Percentiles rank a stretch among this genome's conserved stretches.
Evolutionary conservation across 768 basidiomycete genomes (phyloP).

Genomic region (Suillus weaverae): DNA sequence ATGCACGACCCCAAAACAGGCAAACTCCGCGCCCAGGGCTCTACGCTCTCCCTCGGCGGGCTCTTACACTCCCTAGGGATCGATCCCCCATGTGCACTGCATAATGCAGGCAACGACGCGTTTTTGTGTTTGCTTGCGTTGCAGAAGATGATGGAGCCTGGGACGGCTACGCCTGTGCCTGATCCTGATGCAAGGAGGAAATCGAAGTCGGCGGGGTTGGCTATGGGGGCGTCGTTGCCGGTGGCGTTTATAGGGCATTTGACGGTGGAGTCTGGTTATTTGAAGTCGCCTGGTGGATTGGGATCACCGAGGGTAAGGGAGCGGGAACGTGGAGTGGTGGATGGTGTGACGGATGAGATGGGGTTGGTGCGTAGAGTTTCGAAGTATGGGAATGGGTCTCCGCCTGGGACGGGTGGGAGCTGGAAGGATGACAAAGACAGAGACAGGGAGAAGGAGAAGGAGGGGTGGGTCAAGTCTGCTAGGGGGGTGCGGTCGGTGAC

Average conservation of each 20-base stretch:
- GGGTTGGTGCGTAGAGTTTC: slow-evolving; percentile 35
- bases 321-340: not conserved
- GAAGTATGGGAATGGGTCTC: slow-evolving; percentile 11
- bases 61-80: slow-evolving; percentile 59
- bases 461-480: not conserved
- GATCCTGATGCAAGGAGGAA: slow-evolving; percentile 11
- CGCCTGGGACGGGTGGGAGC: not conserved
- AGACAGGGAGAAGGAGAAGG: not conserved
- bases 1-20: slow-evolving; percentile 65
- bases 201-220: slow-evolving; percentile 15
- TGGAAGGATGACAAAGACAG: not conserved
- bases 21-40: slow-evolving; percentile 48
- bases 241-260: not conserved
- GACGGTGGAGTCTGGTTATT: slow-evolving; percentile 7
- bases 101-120: slow-evolving; percentile 84
- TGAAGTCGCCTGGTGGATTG: slow-evolving; percentile 6
- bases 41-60: slow-evolving; percentile 62
- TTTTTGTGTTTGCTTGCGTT: slow-evolving; percentile 66
- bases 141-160: slow-evolving; percentile 67
- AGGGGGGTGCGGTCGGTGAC: slow-evolving; percentile 2
- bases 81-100: slow-evolving; percentile 41
- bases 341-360: slow-evolving; percentile 38
- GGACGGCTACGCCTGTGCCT: slow-evolving; percentile 36
- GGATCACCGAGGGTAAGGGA: slow-evolving; percentile 8
- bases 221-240: slow-evolving; percentile 11